A percentile compares a stretch with the other conserved stretches of the same genome.
phyloP scores from a whole-genome alignment of 2,329 filamentous ascomycete species.

The Didymosphaeria variabile region DNA sequence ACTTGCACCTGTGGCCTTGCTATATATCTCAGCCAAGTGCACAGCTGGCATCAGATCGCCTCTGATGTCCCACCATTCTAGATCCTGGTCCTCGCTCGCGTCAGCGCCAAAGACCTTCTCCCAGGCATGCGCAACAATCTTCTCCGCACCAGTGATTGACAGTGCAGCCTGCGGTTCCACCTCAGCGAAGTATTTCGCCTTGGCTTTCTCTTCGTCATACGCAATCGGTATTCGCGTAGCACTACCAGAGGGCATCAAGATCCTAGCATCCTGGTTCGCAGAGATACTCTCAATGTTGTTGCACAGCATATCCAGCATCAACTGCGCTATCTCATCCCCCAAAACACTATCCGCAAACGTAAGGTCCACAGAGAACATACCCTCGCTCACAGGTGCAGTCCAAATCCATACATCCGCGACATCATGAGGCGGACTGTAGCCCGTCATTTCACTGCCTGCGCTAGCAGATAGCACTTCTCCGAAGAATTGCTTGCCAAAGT shows the following conservation, averaged over 20 bases:
- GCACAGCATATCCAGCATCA: slow-evolving; percentile 14
- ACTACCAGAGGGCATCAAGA: not conserved
- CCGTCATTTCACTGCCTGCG: not conserved
- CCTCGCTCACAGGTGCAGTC: slow-evolving; percentile 6
- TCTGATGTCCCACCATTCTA: slow-evolving; percentile 2
- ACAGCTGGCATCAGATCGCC: slow-evolving; percentile 11
- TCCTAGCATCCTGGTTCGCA: not conserved
- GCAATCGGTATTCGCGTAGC: not conserved
- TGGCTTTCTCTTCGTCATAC: not conserved
- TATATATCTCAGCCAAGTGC: not conserved
- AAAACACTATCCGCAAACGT: slow-evolving; percentile 8
- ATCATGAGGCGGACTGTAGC: slow-evolving; percentile 14
- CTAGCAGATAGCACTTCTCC: slow-evolving; percentile 2
- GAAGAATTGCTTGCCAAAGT: slow-evolving; percentile 9
- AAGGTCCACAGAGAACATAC: slow-evolving; percentile 10
- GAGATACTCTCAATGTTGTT: slow-evolving; percentile 10
- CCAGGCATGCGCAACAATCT: not conserved
- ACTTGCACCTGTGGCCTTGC: not conserved
- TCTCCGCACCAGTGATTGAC: not conserved
- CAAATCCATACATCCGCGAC: slow-evolving; percentile 17
- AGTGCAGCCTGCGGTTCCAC: not conserved
- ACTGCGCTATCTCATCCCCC: slow-evolving; percentile 2
- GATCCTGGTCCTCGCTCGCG: not conserved
- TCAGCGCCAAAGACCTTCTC: slow-evolving; percentile 4
- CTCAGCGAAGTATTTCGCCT: not conserved